phyloP scores from a whole-genome alignment of 2,329 filamentous ascomycete species.

The Myotisia sp. region DNA sequence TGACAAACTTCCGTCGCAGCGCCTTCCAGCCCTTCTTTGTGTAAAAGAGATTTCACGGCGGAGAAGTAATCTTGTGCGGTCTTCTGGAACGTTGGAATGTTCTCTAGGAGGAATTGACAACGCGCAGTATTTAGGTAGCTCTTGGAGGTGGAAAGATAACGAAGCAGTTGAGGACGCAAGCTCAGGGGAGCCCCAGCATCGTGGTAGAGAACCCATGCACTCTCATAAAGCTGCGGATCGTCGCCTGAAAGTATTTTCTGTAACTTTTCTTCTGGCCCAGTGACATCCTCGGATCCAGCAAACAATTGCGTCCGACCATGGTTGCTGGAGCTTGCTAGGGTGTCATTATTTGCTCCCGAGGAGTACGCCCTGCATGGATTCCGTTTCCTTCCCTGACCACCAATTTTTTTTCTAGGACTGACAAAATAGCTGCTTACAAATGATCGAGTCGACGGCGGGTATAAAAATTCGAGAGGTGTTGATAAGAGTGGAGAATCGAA shows the following conservation, averaged over 20 bases:
- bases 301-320: no score
- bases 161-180: conserved; percentile 15
- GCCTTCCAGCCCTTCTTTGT: conserved; percentile 24
- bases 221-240: conserved; percentile 19
- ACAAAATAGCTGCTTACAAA: conserved; percentile 8
- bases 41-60: conserved; percentile 32
- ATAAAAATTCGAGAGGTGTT: conserved; percentile 26
- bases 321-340: no score
- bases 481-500: not conserved
- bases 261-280: conserved; percentile 1
- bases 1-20: conserved; percentile 28
- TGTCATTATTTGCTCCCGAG: conserved; percentile 4
- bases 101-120: conserved; percentile 33
- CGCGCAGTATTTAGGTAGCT: conserved; percentile 28
- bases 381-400: conserved; percentile 11
- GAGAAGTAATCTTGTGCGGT: conserved; percentile 31
- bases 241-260: conserved; percentile 6
- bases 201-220: conserved; percentile 31
- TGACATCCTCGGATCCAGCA: no score
- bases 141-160: conserved; percentile 28
- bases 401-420: conserved; percentile 2
- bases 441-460: conserved; percentile 20
- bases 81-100: conserved; percentile 25
- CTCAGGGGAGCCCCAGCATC: conserved; percentile 18
- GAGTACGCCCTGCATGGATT: conserved; percentile 13